Conservation (phyloP, 2,329 filamentous ascomycete species). For the Moelleriella libera region DNA sequence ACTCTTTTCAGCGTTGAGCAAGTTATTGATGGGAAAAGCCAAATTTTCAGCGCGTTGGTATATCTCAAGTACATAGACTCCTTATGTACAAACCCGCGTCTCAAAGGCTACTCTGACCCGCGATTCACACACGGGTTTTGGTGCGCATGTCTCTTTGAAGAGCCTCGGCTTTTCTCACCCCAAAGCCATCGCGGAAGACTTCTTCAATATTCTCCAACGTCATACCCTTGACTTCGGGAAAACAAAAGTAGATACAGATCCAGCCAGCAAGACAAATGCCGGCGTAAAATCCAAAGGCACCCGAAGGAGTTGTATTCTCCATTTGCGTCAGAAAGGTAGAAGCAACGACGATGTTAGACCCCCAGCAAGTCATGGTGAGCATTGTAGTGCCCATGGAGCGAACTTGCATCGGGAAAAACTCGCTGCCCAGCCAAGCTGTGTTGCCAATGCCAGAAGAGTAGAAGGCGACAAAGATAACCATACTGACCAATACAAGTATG, state of each 20-base stretch:
- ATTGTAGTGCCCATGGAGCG: constrained; percentile 33
- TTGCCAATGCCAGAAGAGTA: constrained; percentile 24
- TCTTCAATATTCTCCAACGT: constrained; percentile 38
- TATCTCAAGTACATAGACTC: background rate
- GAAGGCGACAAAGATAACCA: constrained; percentile 29
- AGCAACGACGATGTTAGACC: constrained; percentile 32
- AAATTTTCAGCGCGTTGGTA: background rate
- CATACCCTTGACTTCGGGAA: constrained; percentile 40
- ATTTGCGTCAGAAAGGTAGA: constrained; percentile 33
- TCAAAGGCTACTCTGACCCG: background rate
- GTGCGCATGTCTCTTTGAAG: constrained; percentile 18
- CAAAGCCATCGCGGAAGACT: constrained; percentile 33
- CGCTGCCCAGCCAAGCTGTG: constrained; percentile 30
- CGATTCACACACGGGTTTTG: background rate
- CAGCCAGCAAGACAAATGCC: constrained; percentile 31
- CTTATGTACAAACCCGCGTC: background rate
- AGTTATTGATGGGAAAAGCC: background rate
- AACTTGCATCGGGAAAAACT: constrained; percentile 31
- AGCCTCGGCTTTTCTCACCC: constrained; percentile 23
- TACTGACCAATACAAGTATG: constrained; percentile 17
- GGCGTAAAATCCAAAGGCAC: constrained; percentile 37
- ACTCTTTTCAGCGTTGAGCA: background rate
- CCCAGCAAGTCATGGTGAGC: constrained; percentile 31
- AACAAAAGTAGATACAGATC: constrained; percentile 27
- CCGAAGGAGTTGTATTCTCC: constrained; percentile 31